phyloP scores from a whole-genome alignment of 169 alveolate genomes.

The Plasmodium vinckei region DNA sequence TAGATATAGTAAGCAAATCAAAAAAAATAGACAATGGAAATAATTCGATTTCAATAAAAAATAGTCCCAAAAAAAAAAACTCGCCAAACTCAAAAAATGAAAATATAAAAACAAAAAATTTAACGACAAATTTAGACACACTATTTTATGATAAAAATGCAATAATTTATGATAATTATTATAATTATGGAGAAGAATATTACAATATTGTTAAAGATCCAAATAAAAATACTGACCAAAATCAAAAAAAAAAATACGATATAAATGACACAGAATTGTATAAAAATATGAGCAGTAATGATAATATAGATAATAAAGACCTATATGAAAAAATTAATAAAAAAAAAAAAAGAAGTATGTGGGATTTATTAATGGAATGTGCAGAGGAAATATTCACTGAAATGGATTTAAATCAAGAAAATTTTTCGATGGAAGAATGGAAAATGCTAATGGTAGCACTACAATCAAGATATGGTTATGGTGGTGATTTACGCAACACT shows the following conservation, averaged over 20 bases:
- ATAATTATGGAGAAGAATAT: slow-evolving; percentile 60
- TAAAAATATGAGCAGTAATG: neutral
- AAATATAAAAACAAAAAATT: slow-evolving; percentile 22
- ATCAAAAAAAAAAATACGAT: neutral
- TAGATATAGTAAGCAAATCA: too few relatives aligned
- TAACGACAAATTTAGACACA: neutral
- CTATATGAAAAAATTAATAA: too few relatives aligned
- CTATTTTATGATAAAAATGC: slow-evolving; percentile 12
- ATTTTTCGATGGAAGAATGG: slow-evolving; percentile 71
- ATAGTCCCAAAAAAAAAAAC: too few relatives aligned
- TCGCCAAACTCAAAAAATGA: neutral
- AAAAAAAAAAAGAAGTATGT: slow-evolving; percentile 74
- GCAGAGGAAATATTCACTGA: slow-evolving; percentile 79
- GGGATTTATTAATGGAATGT: slow-evolving; percentile 84
- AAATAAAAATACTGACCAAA: slow-evolving; percentile 1
- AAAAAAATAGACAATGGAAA: too few relatives aligned
- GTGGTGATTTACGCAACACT: slow-evolving; percentile 69
- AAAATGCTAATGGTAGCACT: slow-evolving; percentile 72
- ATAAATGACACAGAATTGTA: slow-evolving; percentile 31
- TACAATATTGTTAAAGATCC: slow-evolving; percentile 48
- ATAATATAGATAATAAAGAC: slow-evolving; percentile 5
- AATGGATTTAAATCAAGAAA: slow-evolving; percentile 31
- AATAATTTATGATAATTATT: slow-evolving; percentile 25
- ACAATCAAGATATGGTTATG: slow-evolving; percentile 76
- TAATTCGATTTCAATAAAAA: too few relatives aligned